phyloP scores from a whole-genome alignment of 129 eudicot genomes.

The Sambucus nigra region DNA sequence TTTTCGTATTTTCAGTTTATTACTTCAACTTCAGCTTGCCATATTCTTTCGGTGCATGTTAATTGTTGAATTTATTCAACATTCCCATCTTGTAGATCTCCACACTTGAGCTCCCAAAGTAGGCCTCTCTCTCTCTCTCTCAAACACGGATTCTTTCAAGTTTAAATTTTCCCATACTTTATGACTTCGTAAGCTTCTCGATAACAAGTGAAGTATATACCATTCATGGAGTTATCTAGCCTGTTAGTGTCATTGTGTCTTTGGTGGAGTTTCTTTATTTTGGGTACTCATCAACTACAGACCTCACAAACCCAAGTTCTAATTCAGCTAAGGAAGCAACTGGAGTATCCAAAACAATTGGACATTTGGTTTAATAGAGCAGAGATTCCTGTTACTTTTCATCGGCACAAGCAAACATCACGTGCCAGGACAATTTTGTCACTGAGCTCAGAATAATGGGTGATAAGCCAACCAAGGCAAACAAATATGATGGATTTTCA shows the following conservation, averaged over 20 bases:
- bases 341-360: conserved; percentile 63
- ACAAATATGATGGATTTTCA: conserved; percentile 56
- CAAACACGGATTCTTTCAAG: not conserved
- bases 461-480: conserved; percentile 44
- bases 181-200: not conserved
- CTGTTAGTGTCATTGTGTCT: conserved; percentile 30
- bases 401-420: conserved; percentile 42
- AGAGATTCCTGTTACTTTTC: conserved; percentile 56
- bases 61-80: not conserved
- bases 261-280: conserved; percentile 41
- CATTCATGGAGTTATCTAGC: conserved; percentile 31
- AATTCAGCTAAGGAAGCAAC: conserved; percentile 76
- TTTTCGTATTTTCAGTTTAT: not conserved
- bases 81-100: no score
- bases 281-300: conserved; percentile 47
- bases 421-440: conserved; percentile 49
- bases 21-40: not conserved
- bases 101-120: conserved; percentile 10
- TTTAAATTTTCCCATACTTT: conserved; percentile 2
- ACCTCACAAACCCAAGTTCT: conserved; percentile 52
- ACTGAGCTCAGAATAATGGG: conserved; percentile 78
- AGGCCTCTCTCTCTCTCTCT: not conserved
- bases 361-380: conserved; percentile 41
- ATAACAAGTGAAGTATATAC: not conserved
- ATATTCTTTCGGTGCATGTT: not conserved